Evolutionary conservation across 2,329 filamentous ascomycete genomes (phyloP).

Genomic region (Trichoderma sp.): DNA sequence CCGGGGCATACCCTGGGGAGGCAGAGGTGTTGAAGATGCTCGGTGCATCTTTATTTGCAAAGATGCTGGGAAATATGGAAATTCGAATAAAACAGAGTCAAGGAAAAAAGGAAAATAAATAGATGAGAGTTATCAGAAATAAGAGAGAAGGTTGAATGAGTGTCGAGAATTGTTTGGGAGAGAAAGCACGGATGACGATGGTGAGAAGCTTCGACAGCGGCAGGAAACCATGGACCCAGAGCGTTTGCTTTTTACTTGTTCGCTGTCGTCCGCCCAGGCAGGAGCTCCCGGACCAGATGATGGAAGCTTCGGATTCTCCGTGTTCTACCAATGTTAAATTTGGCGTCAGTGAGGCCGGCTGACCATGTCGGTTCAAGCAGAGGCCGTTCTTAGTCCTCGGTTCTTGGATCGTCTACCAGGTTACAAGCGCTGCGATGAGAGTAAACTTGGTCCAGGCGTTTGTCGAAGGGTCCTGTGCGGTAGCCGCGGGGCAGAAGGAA

Average conservation of each 20-base stretch:
- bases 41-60: constrained; percentile 10
- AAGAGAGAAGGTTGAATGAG: constrained; percentile 10
- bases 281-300: constrained; percentile 5
- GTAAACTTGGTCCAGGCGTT: constrained; percentile 8
- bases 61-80: neutral
- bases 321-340: neutral
- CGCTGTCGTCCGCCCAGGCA: neutral
- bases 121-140: neutral
- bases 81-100: neutral
- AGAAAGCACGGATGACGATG: neutral
- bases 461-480: constrained; percentile 1
- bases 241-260: neutral
- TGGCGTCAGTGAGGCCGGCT: neutral
- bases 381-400: constrained; percentile 12
- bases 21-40: constrained; percentile 10
- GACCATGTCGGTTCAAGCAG: constrained; percentile 2
- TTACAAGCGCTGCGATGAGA: constrained; percentile 7
- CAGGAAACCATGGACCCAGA: constrained; percentile 1
- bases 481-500: neutral
- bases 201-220: neutral
- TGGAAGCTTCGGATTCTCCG: neutral
- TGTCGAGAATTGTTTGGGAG: neutral
- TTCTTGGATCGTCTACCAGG: constrained; percentile 1
- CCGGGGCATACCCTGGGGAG: constrained; percentile 4
- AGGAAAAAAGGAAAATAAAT: neutral